Base-by-base conservation (phyloP, 2,329 filamentous ascomycete species). In the Helminthosporium solani region DNA sequence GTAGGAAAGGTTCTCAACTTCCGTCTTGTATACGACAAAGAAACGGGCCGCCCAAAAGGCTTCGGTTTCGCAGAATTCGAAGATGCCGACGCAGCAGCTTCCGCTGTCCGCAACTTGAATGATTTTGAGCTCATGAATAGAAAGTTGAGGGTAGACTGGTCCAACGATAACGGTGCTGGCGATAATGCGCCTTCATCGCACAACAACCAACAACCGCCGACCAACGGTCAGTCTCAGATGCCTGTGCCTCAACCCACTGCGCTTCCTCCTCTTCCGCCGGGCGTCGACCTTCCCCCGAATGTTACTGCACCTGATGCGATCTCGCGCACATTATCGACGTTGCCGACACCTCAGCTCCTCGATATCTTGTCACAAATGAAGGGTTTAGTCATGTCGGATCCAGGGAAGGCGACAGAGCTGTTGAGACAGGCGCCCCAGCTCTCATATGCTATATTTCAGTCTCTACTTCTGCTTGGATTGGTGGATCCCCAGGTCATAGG, bases 41-140 rank as follows among this genome's bases (percentile, higher is more conserved):
- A 97, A 64, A 96, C 91, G 2, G 91, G 92, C 33, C 85, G 90
- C 46, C 91, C 94, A 1, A 97, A 96, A 71, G 94, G 94, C 15
- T 99, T 96, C 68, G 94, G 94, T 28, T 99, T 97, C 63, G 88
- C 91, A 63, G 92, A 97, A 69, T 99, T 95, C 66, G 87, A 90
- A 44, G 94, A 97, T 66, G 85, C 88, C 49, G 92, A 95, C 81
- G 79, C 90, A 20, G 94, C 94, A 25, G 90, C 92, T 30, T 95
- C 90, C 2, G 94, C 94, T 2, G 92, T 97, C 38, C 86, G 92
- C 58, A 97, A 99, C 67, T 77, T 97, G 42, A 96, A 97, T 74
- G 90, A 96, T 70, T 86, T 90, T 73, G 92, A 97, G 69, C 85
- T 96, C 66, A 95, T 96, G 85, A 90, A 90, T 44, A 84, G 94